Evolutionary conservation across 2,329 filamentous ascomycete species (phyloP), one percentile per base, ranked within the genome.

Genomic region (Colletotrichum echinochloae): DNA sequence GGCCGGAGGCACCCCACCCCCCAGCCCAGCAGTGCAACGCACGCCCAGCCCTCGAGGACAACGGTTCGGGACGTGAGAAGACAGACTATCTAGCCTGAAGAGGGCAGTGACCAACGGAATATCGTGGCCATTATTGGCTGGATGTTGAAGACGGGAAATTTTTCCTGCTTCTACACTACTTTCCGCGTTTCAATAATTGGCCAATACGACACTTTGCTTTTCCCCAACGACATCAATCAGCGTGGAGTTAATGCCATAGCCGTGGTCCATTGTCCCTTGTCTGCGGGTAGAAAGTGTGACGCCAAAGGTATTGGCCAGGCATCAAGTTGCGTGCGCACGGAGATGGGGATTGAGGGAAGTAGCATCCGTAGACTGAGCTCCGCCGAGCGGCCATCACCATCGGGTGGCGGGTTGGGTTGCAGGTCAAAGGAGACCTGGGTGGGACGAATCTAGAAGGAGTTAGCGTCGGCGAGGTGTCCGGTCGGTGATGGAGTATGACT

Each of bases 391-490:
- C 44, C n/a, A 12, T 46, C 5, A 28, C 65, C 64, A 44, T 71
- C 60, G 54, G 54, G 46, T 35, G 51, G 51, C 51, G 68, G 65
- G 28, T 8, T 8, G 30, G 5, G 30, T 52, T 68, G n/a, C 39
- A 60, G 65, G 65, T 69, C 48, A 49, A 60, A 68, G 65, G 65
- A 71, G 64, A 23, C 44, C 48, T 51, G 56, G 67, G 62, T 30
- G 57, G 64, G 23, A 57, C 23, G 33, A 26, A 52, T 37, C 67
- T 67, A 39, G 64, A 52, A 67, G 35, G 16, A 62, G 67, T 56
- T 70, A 70, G 67, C 57, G 64, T 70, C 69, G 69, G 65, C 41
- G 55, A 60, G 65, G 54, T 71, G 69, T 68, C 69, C 65, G 65
- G 60, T 56, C 60, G 55, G 59, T 28, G 65, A 60, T 54, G 68